Evolutionary conservation across 306 rosid genomes (phyloP).

Genomic region (Quercus agrifolia): DNA sequence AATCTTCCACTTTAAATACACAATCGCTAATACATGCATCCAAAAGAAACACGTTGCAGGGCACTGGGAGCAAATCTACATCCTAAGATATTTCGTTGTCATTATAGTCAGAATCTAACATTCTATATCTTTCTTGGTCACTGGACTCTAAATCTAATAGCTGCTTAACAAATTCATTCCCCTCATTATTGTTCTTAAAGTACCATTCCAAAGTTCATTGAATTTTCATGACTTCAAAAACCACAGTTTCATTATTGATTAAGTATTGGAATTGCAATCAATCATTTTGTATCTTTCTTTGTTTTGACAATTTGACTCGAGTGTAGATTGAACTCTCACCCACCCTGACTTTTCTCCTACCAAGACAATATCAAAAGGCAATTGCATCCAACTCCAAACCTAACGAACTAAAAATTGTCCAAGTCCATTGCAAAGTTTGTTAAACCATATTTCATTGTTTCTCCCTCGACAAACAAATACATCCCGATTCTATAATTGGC

Average conservation of each 20-base stretch:
- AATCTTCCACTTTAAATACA: neutral
- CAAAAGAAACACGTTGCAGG: neutral
- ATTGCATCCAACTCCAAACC: neutral
- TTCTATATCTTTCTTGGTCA: neutral
- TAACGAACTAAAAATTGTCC: neutral
- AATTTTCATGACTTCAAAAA: neutral
- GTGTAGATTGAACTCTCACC: conserved; percentile 2
- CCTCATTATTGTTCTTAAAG: neutral
- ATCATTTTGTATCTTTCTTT: neutral
- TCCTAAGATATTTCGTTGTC: neutral
- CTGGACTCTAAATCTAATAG: neutral
- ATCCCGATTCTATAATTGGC: neutral
- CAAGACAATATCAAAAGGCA: conserved; percentile 13
- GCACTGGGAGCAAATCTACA: conserved; percentile 15
- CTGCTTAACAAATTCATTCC: neutral
- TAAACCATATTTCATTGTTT: neutral
- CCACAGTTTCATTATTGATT: neutral
- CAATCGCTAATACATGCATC: neutral
- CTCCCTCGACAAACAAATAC: neutral
- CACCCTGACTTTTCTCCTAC: conserved; percentile 4
- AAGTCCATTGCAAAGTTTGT: neutral
- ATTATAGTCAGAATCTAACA: conserved; percentile 9
- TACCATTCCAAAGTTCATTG: neutral
- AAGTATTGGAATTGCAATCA: neutral
- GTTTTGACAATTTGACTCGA: neutral